Evolutionary conservation across 805 yeast genomes (phyloP).

Genomic region (Ogataea philodendri): DNA sequence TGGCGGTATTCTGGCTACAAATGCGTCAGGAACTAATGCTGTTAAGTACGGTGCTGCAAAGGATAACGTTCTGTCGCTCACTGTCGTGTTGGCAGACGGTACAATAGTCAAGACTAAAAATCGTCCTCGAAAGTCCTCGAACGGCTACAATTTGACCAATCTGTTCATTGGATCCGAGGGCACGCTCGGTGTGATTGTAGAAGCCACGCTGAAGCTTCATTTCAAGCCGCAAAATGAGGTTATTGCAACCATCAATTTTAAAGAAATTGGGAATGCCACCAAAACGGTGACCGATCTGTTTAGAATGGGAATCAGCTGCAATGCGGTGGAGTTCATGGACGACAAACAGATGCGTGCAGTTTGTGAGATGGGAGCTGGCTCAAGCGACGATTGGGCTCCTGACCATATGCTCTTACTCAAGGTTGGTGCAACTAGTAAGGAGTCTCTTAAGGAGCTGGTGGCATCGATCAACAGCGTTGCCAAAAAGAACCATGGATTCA

Average conservation of each 20-base stretch:
- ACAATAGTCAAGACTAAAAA: conserved; percentile 70
- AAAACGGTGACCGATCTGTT: conserved; percentile 62
- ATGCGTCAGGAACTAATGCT: conserved; percentile 80
- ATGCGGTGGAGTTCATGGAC: conserved; percentile 75
- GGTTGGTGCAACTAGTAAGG: conserved; percentile 50
- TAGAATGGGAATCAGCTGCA: conserved; percentile 60
- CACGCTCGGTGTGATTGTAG: conserved; percentile 74
- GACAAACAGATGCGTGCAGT: conserved; percentile 68
- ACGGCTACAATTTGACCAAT: conserved; percentile 78
- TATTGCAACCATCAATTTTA: conserved; percentile 68
- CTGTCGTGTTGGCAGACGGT: conserved; percentile 80
- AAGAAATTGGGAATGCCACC: conserved; percentile 68
- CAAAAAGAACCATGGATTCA: conserved; percentile 47
- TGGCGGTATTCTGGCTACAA: conserved; percentile 74
- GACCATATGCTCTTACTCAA: conserved; percentile 52
- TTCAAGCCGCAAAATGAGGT: conserved; percentile 64
- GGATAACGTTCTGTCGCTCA: conserved; percentile 64
- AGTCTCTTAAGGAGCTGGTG: conserved; percentile 40
- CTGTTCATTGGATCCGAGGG: conserved; percentile 77
- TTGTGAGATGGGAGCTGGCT: conserved; percentile 45
- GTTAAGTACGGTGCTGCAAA: conserved; percentile 76
- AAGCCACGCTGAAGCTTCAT: conserved; percentile 68
- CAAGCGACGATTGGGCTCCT: conserved; percentile 31
- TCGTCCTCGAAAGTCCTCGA: conserved; percentile 74
- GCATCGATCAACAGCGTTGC: conserved; percentile 51